Conservation (phyloP, 2,329 filamentous ascomycete species). For the Penicillium digitatum region DNA sequence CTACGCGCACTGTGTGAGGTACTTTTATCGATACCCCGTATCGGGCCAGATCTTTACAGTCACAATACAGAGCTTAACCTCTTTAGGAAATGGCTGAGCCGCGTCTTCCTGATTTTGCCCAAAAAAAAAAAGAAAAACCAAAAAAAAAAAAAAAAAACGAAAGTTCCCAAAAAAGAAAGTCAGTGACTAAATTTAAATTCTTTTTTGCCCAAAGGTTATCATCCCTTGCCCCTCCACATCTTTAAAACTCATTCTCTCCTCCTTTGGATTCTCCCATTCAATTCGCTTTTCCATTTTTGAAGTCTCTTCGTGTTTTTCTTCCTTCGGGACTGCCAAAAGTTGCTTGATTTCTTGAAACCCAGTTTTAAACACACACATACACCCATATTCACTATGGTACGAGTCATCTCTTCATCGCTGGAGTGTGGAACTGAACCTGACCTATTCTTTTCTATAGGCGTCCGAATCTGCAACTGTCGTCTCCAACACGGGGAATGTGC, state of each 20-base stretch:
- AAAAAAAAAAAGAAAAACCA: background rate
- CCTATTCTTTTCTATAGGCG: conserved; percentile 36
- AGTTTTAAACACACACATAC: conserved; percentile 12
- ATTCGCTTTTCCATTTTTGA: conserved; percentile 13
- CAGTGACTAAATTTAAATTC: conserved; percentile 30
- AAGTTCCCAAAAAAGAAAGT: conserved; percentile 6
- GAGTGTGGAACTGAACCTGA: background rate
- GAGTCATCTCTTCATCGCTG: conserved; percentile 1
- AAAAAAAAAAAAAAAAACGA: conserved; percentile 3
- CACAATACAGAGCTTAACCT: conserved; percentile 5
- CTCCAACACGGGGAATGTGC: conserved; percentile 48
- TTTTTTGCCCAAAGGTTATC: conserved; percentile 7
- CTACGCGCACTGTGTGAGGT: conserved; percentile 9
- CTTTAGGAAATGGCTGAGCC: conserved; percentile 16
- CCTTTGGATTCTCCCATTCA: conserved; percentile 20
- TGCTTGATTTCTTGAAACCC: conserved; percentile 12
- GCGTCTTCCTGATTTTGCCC: conserved; percentile 8
- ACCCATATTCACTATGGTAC: conserved; percentile 31
- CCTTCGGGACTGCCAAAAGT: conserved; percentile 4
- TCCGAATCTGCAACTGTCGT: conserved; percentile 40
- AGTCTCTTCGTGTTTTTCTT: conserved; percentile 17
- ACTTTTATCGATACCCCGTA: conserved; percentile 12
- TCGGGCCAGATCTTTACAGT: background rate
- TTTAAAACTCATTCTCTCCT: conserved; percentile 25
- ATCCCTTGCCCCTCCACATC: conserved; percentile 23